Conservation (phyloP, 176 grass and related monocot genomes). For the Leersia perrieri region DNA sequence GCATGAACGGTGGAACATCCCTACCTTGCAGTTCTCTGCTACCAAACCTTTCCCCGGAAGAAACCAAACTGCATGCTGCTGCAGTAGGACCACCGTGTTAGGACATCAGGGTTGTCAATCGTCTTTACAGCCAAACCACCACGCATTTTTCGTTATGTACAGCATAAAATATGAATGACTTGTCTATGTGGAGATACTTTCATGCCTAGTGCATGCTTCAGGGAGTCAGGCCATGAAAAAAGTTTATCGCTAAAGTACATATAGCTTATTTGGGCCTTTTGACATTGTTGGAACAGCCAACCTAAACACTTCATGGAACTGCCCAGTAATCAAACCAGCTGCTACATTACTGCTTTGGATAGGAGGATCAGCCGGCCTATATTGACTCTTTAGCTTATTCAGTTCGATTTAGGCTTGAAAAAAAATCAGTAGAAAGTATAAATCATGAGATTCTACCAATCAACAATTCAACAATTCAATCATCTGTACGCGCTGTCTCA, state of each 20-base stretch:
- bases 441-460: neutral
- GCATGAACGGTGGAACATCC: neutral
- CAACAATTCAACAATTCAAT: neutral
- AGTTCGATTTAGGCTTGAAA: neutral
- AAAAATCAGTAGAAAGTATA: neutral
- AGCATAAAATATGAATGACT: neutral
- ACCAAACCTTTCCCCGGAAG: conserved; percentile 1
- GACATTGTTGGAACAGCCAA: neutral
- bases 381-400: neutral
- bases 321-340: neutral
- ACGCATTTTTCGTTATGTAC: neutral
- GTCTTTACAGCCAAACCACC: conserved; percentile 1
- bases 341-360: neutral
- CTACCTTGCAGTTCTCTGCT: neutral
- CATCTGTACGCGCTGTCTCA: neutral
- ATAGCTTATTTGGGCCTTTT: neutral
- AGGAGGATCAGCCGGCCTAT: neutral
- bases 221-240: neutral
- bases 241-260: neutral
- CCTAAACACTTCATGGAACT: neutral
- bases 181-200: neutral
- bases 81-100: conserved; percentile 10
- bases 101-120: conserved; percentile 1
- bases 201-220: neutral
- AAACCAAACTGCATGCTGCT: neutral